phyloP scores from a whole-genome alignment of 768 basidiomycete species.

The Hemileccinum impolitum region DNA sequence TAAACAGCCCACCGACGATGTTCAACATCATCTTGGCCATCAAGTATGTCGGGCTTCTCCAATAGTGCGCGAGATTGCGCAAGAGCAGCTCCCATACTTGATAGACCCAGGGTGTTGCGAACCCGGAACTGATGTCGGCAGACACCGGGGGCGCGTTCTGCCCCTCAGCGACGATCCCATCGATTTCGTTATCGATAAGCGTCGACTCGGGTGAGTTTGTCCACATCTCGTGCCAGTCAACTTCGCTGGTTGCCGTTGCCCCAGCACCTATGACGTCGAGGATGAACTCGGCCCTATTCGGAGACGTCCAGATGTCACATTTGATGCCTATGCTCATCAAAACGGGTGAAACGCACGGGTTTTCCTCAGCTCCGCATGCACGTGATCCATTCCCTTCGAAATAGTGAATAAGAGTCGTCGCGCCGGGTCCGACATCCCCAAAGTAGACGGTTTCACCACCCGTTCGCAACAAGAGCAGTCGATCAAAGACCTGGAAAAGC shows the following conservation, averaged over 20 bases:
- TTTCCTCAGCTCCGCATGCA: constrained; percentile 60
- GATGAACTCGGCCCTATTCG: constrained; percentile 56
- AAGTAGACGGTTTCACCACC: constrained; percentile 73
- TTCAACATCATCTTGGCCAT: constrained; percentile 57
- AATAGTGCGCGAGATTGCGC: constrained; percentile 46
- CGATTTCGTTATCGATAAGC: constrained; percentile 38
- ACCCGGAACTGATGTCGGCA: constrained; percentile 40
- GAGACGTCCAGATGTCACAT: constrained; percentile 41
- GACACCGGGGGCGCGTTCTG: constrained; percentile 36
- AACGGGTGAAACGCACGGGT: constrained; percentile 49
- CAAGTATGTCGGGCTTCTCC: constrained; percentile 58
- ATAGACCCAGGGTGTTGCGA: constrained; percentile 51
- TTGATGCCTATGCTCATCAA: too few relatives aligned
- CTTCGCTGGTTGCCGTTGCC: constrained; percentile 50
- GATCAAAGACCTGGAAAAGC: constrained; percentile 78
- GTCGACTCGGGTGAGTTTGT: constrained; percentile 43
- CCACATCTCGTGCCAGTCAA: constrained; percentile 68
- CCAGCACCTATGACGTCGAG: constrained; percentile 76
- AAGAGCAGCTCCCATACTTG: constrained; percentile 44
- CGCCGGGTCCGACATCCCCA: constrained; percentile 63
- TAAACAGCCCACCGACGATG: constrained; percentile 51
- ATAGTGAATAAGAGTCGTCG: constrained; percentile 65
- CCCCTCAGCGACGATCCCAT: constrained; percentile 49
- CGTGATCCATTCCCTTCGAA: constrained; percentile 69
- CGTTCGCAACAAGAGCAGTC: constrained; percentile 68